A percentile compares a stretch with the other conserved stretches of the same genome.
phyloP scores from a whole-genome alignment of 2,329 filamentous ascomycete species.

The Fusarium duplospermum region DNA sequence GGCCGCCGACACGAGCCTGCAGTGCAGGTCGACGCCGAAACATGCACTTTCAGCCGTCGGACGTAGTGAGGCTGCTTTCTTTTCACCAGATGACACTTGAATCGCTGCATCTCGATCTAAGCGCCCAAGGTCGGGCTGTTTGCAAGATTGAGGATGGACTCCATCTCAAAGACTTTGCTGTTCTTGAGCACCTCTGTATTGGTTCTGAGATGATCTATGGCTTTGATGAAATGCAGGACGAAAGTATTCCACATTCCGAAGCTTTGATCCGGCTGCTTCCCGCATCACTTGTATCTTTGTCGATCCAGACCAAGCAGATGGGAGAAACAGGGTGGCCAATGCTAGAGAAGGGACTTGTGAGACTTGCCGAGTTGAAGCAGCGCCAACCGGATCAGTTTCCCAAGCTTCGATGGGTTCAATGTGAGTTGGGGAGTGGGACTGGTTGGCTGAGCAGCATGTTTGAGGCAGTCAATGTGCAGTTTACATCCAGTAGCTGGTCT shows the following conservation, averaged over 20 bases:
- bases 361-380: background rate
- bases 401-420: background rate
- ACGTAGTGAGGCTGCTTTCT: background rate
- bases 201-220: background rate
- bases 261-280: slow-evolving; percentile 1
- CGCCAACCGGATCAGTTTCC: background rate
- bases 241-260: background rate
- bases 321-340: background rate
- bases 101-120: slow-evolving; percentile 4
- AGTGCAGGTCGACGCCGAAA: background rate
- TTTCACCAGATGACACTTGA: background rate
- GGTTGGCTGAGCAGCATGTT: background rate
- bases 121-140: background rate
- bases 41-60: slow-evolving; percentile 12
- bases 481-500: background rate
- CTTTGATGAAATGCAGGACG: background rate
- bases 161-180: slow-evolving; percentile 7
- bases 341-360: slow-evolving; percentile 3
- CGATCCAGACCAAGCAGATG: background rate
- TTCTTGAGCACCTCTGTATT: slow-evolving; percentile 11
- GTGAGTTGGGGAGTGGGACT: background rate
- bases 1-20: background rate
- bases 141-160: background rate
- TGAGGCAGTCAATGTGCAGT: background rate
- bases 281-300: slow-evolving; percentile 5